A percentile compares a stretch with the other conserved stretches of the same genome.
phyloP scores from a whole-genome alignment of 2,329 filamentous ascomycete species.

The Sporothrix globosa region DNA sequence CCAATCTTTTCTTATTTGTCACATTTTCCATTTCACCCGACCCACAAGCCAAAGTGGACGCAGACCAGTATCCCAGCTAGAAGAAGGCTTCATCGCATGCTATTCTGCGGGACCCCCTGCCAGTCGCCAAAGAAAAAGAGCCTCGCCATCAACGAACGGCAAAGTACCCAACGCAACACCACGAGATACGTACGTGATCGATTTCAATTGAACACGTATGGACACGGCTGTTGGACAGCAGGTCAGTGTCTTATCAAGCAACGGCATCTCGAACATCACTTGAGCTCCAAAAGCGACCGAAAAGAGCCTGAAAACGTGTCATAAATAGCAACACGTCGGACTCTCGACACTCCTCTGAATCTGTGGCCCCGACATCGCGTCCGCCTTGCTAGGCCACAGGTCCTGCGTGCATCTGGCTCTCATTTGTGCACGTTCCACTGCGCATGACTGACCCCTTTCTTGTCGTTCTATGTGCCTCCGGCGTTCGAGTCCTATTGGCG shows the following conservation, averaged over 20 bases:
- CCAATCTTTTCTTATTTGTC: neutral
- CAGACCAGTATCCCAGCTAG: neutral
- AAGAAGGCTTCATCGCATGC: neutral
- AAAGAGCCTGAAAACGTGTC: neutral
- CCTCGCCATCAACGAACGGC: neutral
- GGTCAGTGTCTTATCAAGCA: neutral
- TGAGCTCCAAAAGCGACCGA: neutral
- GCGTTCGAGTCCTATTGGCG: neutral
- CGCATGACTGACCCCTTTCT: neutral
- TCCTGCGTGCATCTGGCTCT: neutral
- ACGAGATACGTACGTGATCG: neutral
- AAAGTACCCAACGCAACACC: neutral
- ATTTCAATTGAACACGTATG: neutral
- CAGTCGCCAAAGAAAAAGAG: no score
- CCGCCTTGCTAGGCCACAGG: neutral
- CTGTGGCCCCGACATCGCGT: slow-evolving; percentile 21
- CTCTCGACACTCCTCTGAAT: neutral
- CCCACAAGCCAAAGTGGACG: slow-evolving; percentile 1
- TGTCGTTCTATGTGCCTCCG: neutral
- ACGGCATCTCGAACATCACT: neutral
- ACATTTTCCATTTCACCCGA: slow-evolving; percentile 12
- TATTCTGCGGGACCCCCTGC: neutral
- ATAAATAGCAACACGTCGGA: neutral
- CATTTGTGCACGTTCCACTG: slow-evolving; percentile 14
- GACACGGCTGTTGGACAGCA: neutral